Evolutionary conservation across 495 filamentous ascomycete species (phyloP).

Genomic region (Friedmanniomyces simplex): DNA sequence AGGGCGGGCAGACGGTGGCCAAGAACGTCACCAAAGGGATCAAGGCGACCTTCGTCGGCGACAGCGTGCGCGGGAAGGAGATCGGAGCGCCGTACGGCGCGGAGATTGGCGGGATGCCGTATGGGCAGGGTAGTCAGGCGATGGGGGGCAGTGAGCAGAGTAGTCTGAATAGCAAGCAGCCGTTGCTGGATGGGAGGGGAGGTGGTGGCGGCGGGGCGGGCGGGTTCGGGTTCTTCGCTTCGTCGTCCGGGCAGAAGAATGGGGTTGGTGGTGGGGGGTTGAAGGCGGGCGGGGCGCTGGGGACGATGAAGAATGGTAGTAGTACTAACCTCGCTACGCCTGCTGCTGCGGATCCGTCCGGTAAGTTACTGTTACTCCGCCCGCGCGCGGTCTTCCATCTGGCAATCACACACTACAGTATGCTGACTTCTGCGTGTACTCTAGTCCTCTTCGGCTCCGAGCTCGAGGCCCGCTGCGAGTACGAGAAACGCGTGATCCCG

Average conservation of each 20-base stretch:
- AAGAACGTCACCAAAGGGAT: constrained; percentile 91
- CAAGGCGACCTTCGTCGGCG: constrained; percentile 64
- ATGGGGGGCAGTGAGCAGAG: constrained; percentile 15
- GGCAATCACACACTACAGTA: not conserved
- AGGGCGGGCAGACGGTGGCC: constrained; percentile 80
- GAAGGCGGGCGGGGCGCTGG: constrained; percentile 35
- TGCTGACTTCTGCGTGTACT: not conserved
- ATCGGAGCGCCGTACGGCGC: constrained; percentile 39
- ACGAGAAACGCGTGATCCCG: constrained; percentile 81
- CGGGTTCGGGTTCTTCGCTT: constrained; percentile 60
- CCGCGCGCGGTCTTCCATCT: too few species aligned
- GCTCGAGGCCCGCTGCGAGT: constrained; percentile 72
- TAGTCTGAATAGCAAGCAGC: constrained; percentile 9
- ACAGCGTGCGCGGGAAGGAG: constrained; percentile 47
- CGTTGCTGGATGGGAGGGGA: not conserved
- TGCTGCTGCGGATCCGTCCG: constrained; percentile 13
- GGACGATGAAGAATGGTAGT: constrained; percentile 45
- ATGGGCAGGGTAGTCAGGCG: constrained; percentile 24
- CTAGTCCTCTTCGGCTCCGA: constrained; percentile 81
- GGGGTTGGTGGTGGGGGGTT: constrained; percentile 21
- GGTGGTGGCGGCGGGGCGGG: not conserved
- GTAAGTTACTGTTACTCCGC: constrained; percentile 3
- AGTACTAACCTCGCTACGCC: constrained; percentile 15
- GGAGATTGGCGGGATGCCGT: constrained; percentile 38
- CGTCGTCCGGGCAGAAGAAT: constrained; percentile 39